A percentile compares a stretch with the other conserved stretches of the same genome.
phyloP scores from a whole-genome alignment of 2,329 filamentous ascomycete species.

The Pyrenochaeta sp. region DNA sequence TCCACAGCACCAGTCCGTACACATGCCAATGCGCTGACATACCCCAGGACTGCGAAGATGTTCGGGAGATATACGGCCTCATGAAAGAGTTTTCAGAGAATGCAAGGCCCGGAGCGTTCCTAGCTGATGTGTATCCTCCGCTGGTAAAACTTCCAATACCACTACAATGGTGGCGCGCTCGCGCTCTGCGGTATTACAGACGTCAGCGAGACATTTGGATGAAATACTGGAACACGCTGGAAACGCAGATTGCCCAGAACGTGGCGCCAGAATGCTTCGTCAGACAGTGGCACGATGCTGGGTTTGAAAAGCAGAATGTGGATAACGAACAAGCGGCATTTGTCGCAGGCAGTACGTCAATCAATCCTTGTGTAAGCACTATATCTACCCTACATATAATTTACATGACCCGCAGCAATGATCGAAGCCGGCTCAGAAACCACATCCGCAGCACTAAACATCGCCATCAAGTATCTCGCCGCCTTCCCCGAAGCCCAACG shows the following conservation, averaged over 20 bases:
- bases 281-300: slow-evolving; percentile 19
- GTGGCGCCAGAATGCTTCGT: slow-evolving; percentile 28
- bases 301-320: slow-evolving; percentile 41
- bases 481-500: slow-evolving; percentile 14
- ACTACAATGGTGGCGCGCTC: slow-evolving; percentile 17
- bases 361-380: not conserved
- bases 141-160: slow-evolving; percentile 17
- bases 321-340: slow-evolving; percentile 28
- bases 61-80: slow-evolving; percentile 18
- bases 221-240: slow-evolving; percentile 19
- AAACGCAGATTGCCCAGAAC: slow-evolving; percentile 10
- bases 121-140: slow-evolving; percentile 19
- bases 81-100: slow-evolving; percentile 22
- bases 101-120: slow-evolving; percentile 15
- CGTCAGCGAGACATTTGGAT: slow-evolving; percentile 18
- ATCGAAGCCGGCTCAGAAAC: slow-evolving; percentile 47
- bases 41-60: slow-evolving; percentile 18
- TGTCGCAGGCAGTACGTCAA: slow-evolving; percentile 26
- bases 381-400: not conserved
- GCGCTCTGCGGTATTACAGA: slow-evolving; percentile 12
- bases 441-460: slow-evolving; percentile 37
- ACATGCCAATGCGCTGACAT: too few relatives aligned
- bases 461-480: slow-evolving; percentile 21
- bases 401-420: slow-evolving; percentile 11
- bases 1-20: too few relatives aligned